Evolutionary conservation across 768 basidiomycete species (phyloP).

Genomic region (Boletus subparvulus): DNA sequence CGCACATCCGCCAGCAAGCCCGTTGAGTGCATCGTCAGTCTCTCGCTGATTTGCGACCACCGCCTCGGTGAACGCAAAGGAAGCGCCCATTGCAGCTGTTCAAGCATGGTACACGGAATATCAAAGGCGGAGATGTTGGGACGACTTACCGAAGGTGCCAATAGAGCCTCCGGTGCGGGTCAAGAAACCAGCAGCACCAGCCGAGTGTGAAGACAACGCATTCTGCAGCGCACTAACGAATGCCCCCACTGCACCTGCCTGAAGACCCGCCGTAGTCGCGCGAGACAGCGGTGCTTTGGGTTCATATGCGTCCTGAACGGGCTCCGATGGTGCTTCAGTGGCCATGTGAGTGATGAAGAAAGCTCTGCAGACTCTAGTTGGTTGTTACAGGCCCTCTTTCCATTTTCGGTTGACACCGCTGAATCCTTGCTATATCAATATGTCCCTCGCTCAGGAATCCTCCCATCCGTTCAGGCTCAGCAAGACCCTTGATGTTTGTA

Average conservation of each 20-base stretch:
- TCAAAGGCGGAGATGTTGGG: neutral
- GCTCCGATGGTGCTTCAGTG: constrained; percentile 17
- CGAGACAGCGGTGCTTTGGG: constrained; percentile 56
- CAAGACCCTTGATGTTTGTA: constrained; percentile 46
- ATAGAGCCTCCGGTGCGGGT: constrained; percentile 88
- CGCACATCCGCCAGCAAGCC: constrained; percentile 85
- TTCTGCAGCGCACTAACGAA: constrained; percentile 77
- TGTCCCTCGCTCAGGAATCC: constrained; percentile 5
- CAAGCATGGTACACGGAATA: constrained; percentile 6
- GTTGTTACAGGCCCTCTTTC: constrained; percentile 11
- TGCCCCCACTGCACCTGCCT: constrained; percentile 63
- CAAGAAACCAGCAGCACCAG: constrained; percentile 82
- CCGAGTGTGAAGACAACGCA: constrained; percentile 71
- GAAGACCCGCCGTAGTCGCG: constrained; percentile 58
- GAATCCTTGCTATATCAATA: constrained; percentile 10
- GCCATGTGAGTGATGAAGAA: constrained; percentile 22
- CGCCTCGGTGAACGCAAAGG: constrained; percentile 82
- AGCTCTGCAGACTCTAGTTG: neutral
- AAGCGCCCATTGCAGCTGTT: constrained; percentile 84
- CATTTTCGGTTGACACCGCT: constrained; percentile 19
- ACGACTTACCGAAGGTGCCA: constrained; percentile 79
- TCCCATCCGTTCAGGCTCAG: constrained; percentile 41
- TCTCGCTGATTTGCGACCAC: constrained; percentile 77
- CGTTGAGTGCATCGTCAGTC: constrained; percentile 78
- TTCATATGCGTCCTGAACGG: constrained; percentile 35